Percentiles rank a stretch among this genome's conserved stretches.
These are phyloP conservation scores for Skeletonema grethae DNA, from an alignment of 108 stramenopile genomes.

Conservation along the genomic window DNA sequence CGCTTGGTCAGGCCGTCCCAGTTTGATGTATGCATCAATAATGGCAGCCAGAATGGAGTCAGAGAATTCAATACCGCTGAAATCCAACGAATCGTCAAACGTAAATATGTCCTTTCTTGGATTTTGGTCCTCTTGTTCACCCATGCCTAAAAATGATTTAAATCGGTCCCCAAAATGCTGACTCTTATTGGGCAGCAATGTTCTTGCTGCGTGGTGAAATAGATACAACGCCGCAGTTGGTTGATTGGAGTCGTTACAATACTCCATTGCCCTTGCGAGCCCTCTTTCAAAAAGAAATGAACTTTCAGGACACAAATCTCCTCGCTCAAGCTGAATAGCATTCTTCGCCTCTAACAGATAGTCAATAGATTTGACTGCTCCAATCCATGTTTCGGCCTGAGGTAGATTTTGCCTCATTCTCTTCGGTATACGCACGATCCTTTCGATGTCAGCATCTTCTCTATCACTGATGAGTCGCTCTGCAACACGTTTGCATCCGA, in stretches of 20 bases:
- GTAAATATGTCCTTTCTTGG: slow-evolving; percentile 14
- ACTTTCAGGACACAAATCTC: slow-evolving; percentile 6
- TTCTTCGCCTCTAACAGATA: slow-evolving; percentile 21
- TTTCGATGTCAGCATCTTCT: background rate
- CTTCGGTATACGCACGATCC: background rate
- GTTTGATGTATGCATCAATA: slow-evolving; percentile 19
- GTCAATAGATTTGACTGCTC: slow-evolving; percentile 20
- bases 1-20: slow-evolving; percentile 30
- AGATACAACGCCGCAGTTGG: slow-evolving; percentile 39
- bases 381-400: slow-evolving; percentile 27
- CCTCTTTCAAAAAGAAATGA: slow-evolving; percentile 37
- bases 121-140: slow-evolving; percentile 4
- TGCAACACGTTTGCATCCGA: slow-evolving; percentile 36
- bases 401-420: background rate
- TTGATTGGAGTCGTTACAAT: slow-evolving; percentile 38
- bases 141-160: slow-evolving; percentile 18
- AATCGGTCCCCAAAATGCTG: slow-evolving; percentile 19
- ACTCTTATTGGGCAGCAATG: slow-evolving; percentile 5
- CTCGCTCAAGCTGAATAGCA: background rate
- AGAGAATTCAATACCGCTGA: slow-evolving; percentile 6
- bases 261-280: slow-evolving; percentile 34
- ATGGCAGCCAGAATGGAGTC: slow-evolving; percentile 38
- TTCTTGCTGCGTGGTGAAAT: slow-evolving; percentile 18
- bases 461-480: slow-evolving; percentile 6
- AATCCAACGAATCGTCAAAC: slow-evolving; percentile 11